Evolutionary conservation across 108 stramenopile species (phyloP), one percentile per base, ranked within the genome.

Genomic region (Fragilaria crotonensis): DNA sequence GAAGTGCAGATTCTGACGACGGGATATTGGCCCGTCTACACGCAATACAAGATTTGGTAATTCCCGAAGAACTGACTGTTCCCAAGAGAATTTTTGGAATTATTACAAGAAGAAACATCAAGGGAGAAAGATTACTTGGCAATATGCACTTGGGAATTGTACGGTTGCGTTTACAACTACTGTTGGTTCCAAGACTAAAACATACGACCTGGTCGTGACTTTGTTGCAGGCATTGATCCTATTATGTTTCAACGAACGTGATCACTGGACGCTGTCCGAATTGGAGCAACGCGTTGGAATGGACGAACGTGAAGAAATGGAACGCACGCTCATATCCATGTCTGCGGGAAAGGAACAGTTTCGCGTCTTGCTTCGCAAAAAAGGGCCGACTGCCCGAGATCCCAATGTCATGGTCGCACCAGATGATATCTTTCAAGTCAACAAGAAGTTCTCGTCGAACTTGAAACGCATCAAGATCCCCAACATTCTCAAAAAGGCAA

Each of bases 11-110:
- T 96, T 5, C 68, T 99, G 30, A 97, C 95, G 2, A 94, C 90
- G 9, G 95, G 96, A 0, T 96, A 94, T 66, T 99, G 99, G 99
- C 99, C 99, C 17, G 77, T 84, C 0, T 93, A 95, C 70, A 91
- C 96, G 0, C 70, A 78, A 50, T 83, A 78, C 53, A 68, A 11
- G 71, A 83, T 36, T 70, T 93, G 4, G 78, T 70, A 19, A 60
- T 96, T 0, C 94, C 91, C 3, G 23, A 66, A 23, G 64, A 54
- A 22, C 71, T 99, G 47, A 67, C 50, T 62, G 59, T 11, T 77
- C 64, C 21, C 77, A 79, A 67, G 60, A 67, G 2, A 64, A 67
- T 14, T 97, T 95, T 61, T 63, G 71, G 29, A 66, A 59, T 29
- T 96, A 92, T 76, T 95, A 95, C 81, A 83, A 75, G 47, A 71